Percentiles rank a stretch among this genome's conserved stretches.
Conservation (phyloP, 768 basidiomycete species). For the Tephrocybe rancida region DNA sequence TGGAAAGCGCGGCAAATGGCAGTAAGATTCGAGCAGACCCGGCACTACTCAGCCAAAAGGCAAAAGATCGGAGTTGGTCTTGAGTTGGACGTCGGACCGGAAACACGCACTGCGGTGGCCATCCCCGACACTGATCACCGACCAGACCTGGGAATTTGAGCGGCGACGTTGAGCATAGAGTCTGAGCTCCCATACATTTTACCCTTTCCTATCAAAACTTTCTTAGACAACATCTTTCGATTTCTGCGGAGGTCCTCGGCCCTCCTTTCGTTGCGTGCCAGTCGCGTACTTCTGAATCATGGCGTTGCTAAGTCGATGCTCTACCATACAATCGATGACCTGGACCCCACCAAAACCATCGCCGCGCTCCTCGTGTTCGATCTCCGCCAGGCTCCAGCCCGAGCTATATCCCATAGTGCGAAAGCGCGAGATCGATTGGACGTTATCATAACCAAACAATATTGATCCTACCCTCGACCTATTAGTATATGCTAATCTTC, state of each 20-base stretch:
- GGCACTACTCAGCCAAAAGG: too few species aligned
- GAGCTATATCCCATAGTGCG: conserved; percentile 43
- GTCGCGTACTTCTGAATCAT: conserved; percentile 30
- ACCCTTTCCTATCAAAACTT: conserved; percentile 33
- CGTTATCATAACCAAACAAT: too few species aligned
- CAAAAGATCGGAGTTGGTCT: too few species aligned
- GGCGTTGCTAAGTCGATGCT: conserved; percentile 28
- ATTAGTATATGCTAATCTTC: conserved; percentile 50
- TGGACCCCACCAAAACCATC: conserved; percentile 30
- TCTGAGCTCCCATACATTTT: conserved; percentile 5
- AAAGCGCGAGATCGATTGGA: conserved; percentile 46
- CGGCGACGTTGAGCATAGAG: too few species aligned
- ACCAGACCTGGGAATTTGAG: too few species aligned
- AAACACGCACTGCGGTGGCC: too few species aligned
- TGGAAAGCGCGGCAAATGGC: conserved; percentile 47
- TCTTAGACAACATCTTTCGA: conserved; percentile 31
- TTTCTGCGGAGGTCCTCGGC: conserved; percentile 22
- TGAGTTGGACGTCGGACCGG: too few species aligned
- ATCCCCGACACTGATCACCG: too few species aligned
- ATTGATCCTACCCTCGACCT: conserved; percentile 44
- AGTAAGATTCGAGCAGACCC: conserved; percentile 31
- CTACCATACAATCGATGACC: conserved; percentile 35
- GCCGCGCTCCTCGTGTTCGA: conserved; percentile 42
- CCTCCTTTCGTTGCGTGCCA: conserved; percentile 23
- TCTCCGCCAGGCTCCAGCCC: conserved; percentile 32